phyloP scores from a whole-genome alignment of 148 eudicot genomes.

The Silene conica region DNA sequence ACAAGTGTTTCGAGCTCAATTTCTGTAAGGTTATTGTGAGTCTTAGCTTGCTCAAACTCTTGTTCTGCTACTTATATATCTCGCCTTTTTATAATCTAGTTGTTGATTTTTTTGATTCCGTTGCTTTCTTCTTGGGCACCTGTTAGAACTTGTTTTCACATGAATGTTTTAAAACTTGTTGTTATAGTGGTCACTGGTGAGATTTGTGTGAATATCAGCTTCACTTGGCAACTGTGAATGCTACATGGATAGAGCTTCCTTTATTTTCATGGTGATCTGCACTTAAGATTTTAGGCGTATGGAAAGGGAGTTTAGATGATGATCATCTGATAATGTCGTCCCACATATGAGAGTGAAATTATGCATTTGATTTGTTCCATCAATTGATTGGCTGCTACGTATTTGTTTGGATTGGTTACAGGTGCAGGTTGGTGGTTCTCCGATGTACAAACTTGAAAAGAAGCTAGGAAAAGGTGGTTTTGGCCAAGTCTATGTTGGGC shows the following conservation, averaged over 20 bases:
- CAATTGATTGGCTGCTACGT: neutral
- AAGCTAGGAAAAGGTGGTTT: conserved; percentile 94
- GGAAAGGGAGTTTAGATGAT: neutral
- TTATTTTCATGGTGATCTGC: neutral
- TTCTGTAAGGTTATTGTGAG: neutral
- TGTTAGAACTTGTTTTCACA: neutral
- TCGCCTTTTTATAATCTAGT: no score
- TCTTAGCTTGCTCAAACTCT: no score
- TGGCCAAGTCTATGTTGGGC: conserved; percentile 92
- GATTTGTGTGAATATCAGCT: neutral
- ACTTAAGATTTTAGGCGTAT: neutral
- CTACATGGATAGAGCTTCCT: neutral
- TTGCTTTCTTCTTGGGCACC: neutral
- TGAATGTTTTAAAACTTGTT: neutral
- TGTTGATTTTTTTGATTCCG: neutral
- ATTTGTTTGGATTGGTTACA: conserved; percentile 26
- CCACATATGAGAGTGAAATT: neutral
- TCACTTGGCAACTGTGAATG: neutral
- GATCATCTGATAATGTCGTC: neutral
- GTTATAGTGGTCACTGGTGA: neutral
- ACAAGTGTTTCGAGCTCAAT: neutral
- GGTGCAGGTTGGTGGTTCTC: conserved; percentile 83
- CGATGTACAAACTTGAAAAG: conserved; percentile 52
- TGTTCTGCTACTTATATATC: no score
- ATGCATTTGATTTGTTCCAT: neutral